These are phyloP conservation scores for Debaryomyces coudertii DNA, from an alignment of 1,139 yeast genomes.

Conservation along the genomic window DNA sequence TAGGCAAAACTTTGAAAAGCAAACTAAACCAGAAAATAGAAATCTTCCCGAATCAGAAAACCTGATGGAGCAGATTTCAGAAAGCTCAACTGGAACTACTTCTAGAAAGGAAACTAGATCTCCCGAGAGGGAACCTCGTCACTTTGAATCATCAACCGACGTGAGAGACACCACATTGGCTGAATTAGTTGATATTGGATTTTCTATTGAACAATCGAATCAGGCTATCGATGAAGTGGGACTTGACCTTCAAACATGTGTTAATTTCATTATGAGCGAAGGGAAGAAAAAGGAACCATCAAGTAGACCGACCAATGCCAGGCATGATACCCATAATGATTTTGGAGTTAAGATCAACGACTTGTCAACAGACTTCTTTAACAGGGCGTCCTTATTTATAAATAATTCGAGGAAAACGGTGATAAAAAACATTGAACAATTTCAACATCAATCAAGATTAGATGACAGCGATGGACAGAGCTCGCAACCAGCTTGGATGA, in stretches of 20 bases:
- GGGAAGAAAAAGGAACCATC: constrained; percentile 13
- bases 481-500: constrained; percentile 82
- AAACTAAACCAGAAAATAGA: not conserved
- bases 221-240: constrained; percentile 64
- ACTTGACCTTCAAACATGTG: constrained; percentile 64
- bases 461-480: constrained; percentile 25
- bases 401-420: constrained; percentile 64
- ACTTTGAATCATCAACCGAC: not conserved
- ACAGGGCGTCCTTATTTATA: constrained; percentile 64
- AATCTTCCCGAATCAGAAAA: not conserved
- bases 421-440: constrained; percentile 65
- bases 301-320: not conserved
- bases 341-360: constrained; percentile 50
- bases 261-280: constrained; percentile 62
- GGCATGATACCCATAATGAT: constrained; percentile 15
- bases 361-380: constrained; percentile 62
- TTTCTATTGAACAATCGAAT: constrained; percentile 61
- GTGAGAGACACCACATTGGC: constrained; percentile 60
- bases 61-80: not conserved
- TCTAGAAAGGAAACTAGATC: not conserved
- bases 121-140: not conserved
- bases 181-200: constrained; percentile 80
- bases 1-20: not conserved
- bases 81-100: not conserved
- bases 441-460: constrained; percentile 40